Base-by-base conservation (phyloP, 2,329 filamentous ascomycete species). In the Fusarium pseudograminearum region DNA sequence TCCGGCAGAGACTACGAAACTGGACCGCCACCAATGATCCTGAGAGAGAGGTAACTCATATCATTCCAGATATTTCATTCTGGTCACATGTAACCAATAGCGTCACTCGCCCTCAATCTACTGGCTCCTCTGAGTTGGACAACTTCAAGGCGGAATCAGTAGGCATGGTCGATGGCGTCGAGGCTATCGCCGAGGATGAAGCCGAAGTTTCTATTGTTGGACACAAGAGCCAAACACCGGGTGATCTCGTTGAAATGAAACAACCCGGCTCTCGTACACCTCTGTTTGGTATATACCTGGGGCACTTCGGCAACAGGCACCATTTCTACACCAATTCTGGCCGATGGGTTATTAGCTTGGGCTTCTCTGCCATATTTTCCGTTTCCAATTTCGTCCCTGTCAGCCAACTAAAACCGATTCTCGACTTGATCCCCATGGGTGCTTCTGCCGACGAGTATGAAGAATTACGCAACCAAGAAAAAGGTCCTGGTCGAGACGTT, bases 241-340 rank as follows among this genome's bases (percentile, higher is more conserved):
- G 86, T 42, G 86, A 87, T 67, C 75, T 88, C 45, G 79, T 88
- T 26, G 86, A 88, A 70, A 69, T 87, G 62, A 80, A 76, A 41
- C 76, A 76, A 31, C 70, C 77, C 11, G 76, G 78, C n/a, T 82
- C 81, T 14, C 79, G 84, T 28, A 77, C 83, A 22, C 83, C 84
- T 7, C 66, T 86, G 18, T 78, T 89, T 45, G 87, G 82, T 15
- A 74, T 89, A 45, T 87, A 84, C 67, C 78, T 89, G 10, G 86
- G 86, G 16, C 82, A 78, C 55, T 81, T 85, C 67, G 81, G 84
- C 40, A 82, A 82, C 20, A 78, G 83, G 42, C 80, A 87, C 68
- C 85, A 88, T 73, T 87, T 85, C 73, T 88, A 87, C 74, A 83
- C 84, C 31, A 81, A 76, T 67, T 83, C 81, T 18, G 87, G 86